Evolutionary conservation across 169 alveolate genomes (phyloP), one percentile per base, ranked within the genome.

Genomic region (Babesia sp.): DNA sequence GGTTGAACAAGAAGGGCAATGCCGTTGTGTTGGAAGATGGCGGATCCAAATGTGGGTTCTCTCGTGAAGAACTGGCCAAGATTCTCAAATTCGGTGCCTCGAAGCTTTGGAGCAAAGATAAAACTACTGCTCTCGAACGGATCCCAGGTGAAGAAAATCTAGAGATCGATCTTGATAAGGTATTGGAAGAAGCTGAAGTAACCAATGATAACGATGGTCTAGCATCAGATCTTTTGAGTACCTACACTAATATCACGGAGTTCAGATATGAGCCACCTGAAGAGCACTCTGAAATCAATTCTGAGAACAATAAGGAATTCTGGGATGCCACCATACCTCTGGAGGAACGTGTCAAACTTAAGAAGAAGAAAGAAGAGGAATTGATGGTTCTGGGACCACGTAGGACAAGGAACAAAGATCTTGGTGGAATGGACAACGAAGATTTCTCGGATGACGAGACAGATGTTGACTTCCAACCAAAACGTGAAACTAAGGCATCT

Each of bases 41-140:
- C 16, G 75, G 64, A 22, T 33, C 71, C 26, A 67, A 86, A 42
- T 83, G 86, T 57, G 94, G 94, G 34, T 91, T 94, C 61, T 84
- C 96, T 26, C 72, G 97, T 22, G 97, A 94, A 46, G 97, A 94
- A 60, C 75, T 94, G 36, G 93, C 97, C 29, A 91, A 90, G 60
- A 94, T 94, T 34, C 76, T 94, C 58, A 91, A 92, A 79, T 94
- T 94, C 82, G 97, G 97, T 14, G 97, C 97, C 7, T 87, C 91
- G 45, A 94, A 94, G 83, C 85, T 94, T 74, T 94, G 97, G 97
- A 26, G 78, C 37, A 33, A 82, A 68, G 88, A 73, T 16, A 63
- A 58, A 39, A 88, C 20, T 20, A 50, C 0, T 41, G 42, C 91
- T 26, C 28, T 6, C 26, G 83, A 36, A 48, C 39, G 34, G 16